Evolutionary conservation across 164 flowering plant species (phyloP), one percentile per base, ranked within the genome.

Genomic region (Sedum album): DNA sequence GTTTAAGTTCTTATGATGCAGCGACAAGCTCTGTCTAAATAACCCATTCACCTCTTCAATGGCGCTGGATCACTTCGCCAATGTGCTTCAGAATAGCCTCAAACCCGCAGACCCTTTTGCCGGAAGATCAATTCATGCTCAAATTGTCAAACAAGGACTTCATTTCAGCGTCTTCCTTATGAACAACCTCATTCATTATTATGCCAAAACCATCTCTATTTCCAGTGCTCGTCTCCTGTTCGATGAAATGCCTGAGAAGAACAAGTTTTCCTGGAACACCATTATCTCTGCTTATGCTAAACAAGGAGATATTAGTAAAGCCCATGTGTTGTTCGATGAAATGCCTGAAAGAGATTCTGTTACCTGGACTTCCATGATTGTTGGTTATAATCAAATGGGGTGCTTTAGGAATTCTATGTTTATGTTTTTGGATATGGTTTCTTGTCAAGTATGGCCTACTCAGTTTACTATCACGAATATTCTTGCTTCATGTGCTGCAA

Each of bases 401-500:
- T 44, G 48, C 17, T 44, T 44, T 44, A 44, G 17, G 18, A 44
- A 44, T 5, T 44, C 48, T 14, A 3, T 44, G 48, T 44, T 44
- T 44, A 44, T 15, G 18, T 44, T 44, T 44, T 15, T 44, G 48
- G 48, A 44, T 44, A 44, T 44, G 48, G 48, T 44, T 44, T 44
- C 18, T 4, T 44, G 48, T 44, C 18, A 17, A 44, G 48, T 44
- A 1, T 44, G 70, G 17, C 93, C 97, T 0, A 83, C 87, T 21
- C 83, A 87, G 67, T 91, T 79, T 74, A 88, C 96, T 0, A 30
- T 87, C 41, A 91, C 97, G 4, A 88, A 79, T 76, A 67, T 86
- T 61, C 84, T 93, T 78, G 80, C 88, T 0, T 81, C 96, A 0
- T 86, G 88, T 79, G 85, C 85, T n/a, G 78, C 83, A 1, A 31